Evolutionary conservation across 2,329 filamentous ascomycete genomes (phyloP).

Genomic region (Fusarium torulosum): DNA sequence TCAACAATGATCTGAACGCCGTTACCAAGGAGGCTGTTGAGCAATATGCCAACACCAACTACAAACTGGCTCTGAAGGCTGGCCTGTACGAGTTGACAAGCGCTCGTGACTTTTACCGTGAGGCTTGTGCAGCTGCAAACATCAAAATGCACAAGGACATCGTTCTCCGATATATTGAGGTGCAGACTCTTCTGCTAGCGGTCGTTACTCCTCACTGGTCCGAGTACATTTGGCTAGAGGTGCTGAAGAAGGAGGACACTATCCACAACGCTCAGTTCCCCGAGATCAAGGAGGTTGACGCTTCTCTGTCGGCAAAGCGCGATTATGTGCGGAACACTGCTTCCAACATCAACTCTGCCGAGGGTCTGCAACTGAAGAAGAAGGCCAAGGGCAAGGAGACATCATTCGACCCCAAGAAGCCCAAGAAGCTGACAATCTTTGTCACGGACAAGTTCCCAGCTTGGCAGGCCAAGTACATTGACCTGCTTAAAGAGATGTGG

Average conservation of each 20-base stretch:
- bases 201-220: slow-evolving; percentile 94
- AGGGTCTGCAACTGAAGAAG: slow-evolving; percentile 86
- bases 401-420: slow-evolving; percentile 88
- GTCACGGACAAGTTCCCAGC: slow-evolving; percentile 82
- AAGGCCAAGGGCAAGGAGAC: slow-evolving; percentile 91
- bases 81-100: slow-evolving; percentile 91
- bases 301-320: slow-evolving; percentile 79
- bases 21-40: slow-evolving; percentile 82
- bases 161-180: slow-evolving; percentile 82
- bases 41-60: slow-evolving; percentile 84
- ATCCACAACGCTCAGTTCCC: slow-evolving; percentile 78
- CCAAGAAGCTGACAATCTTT: slow-evolving; percentile 92
- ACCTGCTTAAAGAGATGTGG: slow-evolving; percentile 80
- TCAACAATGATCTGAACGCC: slow-evolving; percentile 92
- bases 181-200: slow-evolving; percentile 84
- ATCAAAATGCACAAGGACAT: slow-evolving; percentile 89
- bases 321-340: slow-evolving; percentile 84
- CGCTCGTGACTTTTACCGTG: slow-evolving; percentile 91
- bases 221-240: slow-evolving; percentile 93
- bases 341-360: slow-evolving; percentile 83
- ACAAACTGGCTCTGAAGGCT: slow-evolving; percentile 83
- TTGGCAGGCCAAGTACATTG: slow-evolving; percentile 94
- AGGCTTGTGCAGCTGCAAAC: slow-evolving; percentile 79
- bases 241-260: slow-evolving; percentile 80
- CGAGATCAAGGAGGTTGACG: slow-evolving; percentile 72